Evolutionary conservation across 345 rosid species (phyloP).

Genomic region (Syzygium aqueum): DNA sequence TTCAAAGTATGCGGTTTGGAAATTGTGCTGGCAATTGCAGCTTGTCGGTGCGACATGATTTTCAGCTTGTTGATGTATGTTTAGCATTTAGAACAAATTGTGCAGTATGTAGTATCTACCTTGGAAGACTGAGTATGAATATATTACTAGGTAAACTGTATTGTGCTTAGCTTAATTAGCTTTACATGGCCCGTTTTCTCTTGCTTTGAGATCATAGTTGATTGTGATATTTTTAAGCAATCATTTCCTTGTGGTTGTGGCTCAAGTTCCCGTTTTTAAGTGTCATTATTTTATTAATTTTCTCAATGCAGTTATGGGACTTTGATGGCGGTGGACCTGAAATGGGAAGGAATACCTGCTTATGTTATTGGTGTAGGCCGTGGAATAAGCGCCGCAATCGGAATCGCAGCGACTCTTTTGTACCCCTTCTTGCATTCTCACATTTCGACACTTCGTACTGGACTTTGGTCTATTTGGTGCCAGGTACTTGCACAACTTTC

Average conservation of each 20-base stretch:
- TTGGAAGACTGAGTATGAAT: background rate
- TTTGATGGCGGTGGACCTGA: slow-evolving; percentile 74
- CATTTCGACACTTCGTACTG: slow-evolving; percentile 56
- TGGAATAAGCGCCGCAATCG: slow-evolving; percentile 66
- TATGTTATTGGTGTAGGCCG: slow-evolving; percentile 64
- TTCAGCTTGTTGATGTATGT: background rate
- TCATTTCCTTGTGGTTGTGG: background rate
- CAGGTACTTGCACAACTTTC: slow-evolving; percentile 34
- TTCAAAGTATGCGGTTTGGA: background rate
- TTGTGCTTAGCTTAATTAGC: background rate
- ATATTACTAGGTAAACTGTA: background rate
- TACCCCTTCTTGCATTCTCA: slow-evolving; percentile 62
- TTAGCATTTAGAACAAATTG: background rate
- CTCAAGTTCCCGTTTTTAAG: background rate
- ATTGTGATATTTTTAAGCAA: background rate
- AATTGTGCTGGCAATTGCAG: background rate
- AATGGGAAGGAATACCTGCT: slow-evolving; percentile 72
- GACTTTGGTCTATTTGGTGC: slow-evolving; percentile 88
- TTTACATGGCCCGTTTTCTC: background rate
- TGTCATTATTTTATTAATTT: background rate
- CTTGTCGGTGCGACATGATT: background rate
- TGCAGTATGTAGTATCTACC: background rate
- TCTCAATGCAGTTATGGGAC: slow-evolving; percentile 51
- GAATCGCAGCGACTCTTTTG: slow-evolving; percentile 59
- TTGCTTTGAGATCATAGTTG: background rate